phyloP scores from a whole-genome alignment of 495 filamentous ascomycete species.

The Podospora sp. region DNA sequence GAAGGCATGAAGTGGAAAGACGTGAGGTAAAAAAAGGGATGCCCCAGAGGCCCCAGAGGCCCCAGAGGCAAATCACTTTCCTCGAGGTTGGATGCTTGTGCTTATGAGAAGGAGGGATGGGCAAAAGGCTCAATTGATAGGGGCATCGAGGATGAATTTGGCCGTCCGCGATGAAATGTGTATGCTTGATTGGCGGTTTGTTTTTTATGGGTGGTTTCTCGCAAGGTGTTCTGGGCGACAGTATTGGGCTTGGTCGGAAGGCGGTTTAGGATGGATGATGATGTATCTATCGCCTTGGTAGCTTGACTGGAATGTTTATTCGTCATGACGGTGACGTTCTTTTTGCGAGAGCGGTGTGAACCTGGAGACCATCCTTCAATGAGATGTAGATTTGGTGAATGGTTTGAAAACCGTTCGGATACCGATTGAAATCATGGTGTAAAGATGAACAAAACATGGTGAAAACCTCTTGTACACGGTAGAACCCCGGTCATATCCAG shows the following conservation, averaged over 20 bases:
- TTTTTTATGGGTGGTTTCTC: neutral
- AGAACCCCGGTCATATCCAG: no score
- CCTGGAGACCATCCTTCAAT: no score
- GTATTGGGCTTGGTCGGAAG: neutral
- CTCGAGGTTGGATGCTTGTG: neutral
- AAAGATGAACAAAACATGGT: no score
- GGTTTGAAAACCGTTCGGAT: no score
- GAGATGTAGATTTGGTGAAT: no score
- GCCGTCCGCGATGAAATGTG: neutral
- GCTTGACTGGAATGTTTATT: neutral
- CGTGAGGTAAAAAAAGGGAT: neutral
- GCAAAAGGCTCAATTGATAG: neutral
- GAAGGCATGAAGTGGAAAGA: slow-evolving; percentile 38
- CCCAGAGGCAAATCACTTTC: no score
- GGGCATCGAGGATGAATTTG: neutral
- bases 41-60: neutral
- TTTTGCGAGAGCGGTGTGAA: neutral
- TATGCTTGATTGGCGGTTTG: slow-evolving; percentile 1
- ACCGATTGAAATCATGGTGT: no score
- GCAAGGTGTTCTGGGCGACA: neutral
- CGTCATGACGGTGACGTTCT: neutral
- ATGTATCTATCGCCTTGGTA: neutral
- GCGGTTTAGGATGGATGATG: neutral
- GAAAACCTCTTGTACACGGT: no score
- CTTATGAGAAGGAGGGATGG: neutral